These are phyloP conservation scores for Begonia peltatifolia DNA, from an alignment of 306 rosid genomes.

Conservation along the genomic window DNA sequence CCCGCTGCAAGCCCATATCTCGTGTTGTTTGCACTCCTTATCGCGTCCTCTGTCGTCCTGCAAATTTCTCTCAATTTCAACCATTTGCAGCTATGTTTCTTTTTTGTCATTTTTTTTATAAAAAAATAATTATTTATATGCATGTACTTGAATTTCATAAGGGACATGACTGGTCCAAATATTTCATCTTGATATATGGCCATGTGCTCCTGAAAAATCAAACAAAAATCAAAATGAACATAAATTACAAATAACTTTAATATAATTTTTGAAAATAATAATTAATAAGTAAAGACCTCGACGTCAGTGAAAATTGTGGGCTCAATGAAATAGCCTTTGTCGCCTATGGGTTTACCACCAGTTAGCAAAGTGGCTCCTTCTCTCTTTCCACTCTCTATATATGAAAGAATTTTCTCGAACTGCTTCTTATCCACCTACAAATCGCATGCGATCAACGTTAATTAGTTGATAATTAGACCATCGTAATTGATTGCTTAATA, in stretches of 20 bases:
- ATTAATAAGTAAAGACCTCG: slow-evolving; percentile 24
- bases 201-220: slow-evolving; percentile 50
- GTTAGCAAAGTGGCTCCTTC: slow-evolving; percentile 80
- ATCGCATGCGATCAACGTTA: no score
- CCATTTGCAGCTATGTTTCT: no score
- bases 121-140: no score
- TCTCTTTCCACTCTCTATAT: slow-evolving; percentile 72
- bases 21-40: slow-evolving; percentile 50
- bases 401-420: slow-evolving; percentile 48
- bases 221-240: not conserved
- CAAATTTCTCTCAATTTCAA: slow-evolving; percentile 2
- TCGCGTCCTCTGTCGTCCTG: slow-evolving; percentile 72
- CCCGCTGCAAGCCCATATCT: slow-evolving; percentile 82
- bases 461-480: no score
- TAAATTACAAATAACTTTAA: not conserved
- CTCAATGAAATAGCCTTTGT: slow-evolving; percentile 63
- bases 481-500: no score
- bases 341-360: slow-evolving; percentile 63
- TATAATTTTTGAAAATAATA: not conserved
- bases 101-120: no score
- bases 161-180: slow-evolving; percentile 68
- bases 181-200: slow-evolving; percentile 55
- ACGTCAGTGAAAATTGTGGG: slow-evolving; percentile 76
- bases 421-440: slow-evolving; percentile 61
- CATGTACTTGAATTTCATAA: slow-evolving; percentile 62